Evolutionary conservation across 2,329 filamentous ascomycete genomes (phyloP), one percentile per base, ranked within the genome.

Genomic region (Fusarium duplospermum): DNA sequence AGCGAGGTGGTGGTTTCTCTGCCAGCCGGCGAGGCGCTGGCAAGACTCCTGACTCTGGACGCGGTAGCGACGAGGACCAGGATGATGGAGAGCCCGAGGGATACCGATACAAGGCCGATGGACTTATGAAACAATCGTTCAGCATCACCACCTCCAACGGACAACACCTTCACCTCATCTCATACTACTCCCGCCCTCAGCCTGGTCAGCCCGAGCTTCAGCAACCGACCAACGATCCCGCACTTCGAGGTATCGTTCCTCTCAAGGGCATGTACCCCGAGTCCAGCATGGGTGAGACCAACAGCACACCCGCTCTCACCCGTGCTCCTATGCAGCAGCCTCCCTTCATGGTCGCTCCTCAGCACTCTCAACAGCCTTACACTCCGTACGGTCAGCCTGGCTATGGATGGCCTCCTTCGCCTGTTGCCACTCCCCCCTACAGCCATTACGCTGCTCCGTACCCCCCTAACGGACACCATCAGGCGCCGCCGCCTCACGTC

Each of bases 111-210:
- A 99, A 98, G 87, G 94, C 93, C 11, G 96, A 99, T 79, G 96
- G 96, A 1, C 89, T 99, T 5, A 98, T 98, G 95, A 99, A 99
- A 89, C 96, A 99, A 84, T 98, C 96, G 0, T 99, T 98, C 88
- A 98, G 96, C 85, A 98, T 99, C 84, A 98, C 95, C 24, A 98
- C 96, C 1, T 94, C 93, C 2, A 92, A 89, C 40, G 79, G 94
- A 74, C 95, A 98, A 79, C 96, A 98, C 81, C 91, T 99, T 2
- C 96, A 99, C 84, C 89, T 99, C 61, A 99, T 99, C 84, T 98
- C 96, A 78, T 99, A 99, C 85, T 98, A 95, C 83, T 93, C 95
- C 4, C 90, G 95, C 65, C 93, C 94, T 31, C 91, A 94, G 67
- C 90, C 93, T 4, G 90, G 90, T 36, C 89, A 92, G 31, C 89